Conservation (phyloP, 2,329 filamentous ascomycete species). For the Colletotrichum sp. region DNA sequence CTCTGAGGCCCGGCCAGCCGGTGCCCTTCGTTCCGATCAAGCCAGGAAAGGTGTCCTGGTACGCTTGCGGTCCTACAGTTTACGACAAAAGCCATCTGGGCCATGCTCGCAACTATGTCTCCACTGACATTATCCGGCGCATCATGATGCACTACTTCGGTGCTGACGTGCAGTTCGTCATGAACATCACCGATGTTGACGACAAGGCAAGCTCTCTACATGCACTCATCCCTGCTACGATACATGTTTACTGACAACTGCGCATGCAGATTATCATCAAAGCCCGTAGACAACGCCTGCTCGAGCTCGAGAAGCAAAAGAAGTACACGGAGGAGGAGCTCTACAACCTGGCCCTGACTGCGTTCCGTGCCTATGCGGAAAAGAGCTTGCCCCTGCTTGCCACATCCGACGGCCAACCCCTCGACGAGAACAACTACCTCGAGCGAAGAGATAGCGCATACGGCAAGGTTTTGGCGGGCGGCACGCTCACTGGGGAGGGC, state of each 20-base stretch:
- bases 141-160: conserved; percentile 84
- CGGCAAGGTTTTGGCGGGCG: conserved; percentile 58
- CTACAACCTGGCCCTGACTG: conserved; percentile 51
- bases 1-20: conserved; percentile 73
- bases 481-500: conserved; percentile 59
- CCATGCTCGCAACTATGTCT: conserved; percentile 90
- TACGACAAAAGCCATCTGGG: conserved; percentile 84
- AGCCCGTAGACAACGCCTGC: conserved; percentile 78
- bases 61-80: conserved; percentile 86
- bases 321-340: conserved; percentile 51
- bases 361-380: conserved; percentile 61
- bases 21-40: conserved; percentile 78
- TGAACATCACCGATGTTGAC: conserved; percentile 90
- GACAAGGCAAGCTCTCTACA: conserved; percentile 61
- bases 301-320: conserved; percentile 81
- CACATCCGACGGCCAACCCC: conserved; percentile 40
- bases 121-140: conserved; percentile 84
- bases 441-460: conserved; percentile 57
- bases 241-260: not conserved
- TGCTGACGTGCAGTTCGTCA: conserved; percentile 84
- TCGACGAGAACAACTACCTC: conserved; percentile 57
- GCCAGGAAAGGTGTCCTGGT: conserved; percentile 78
- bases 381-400: conserved; percentile 59
- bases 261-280: conserved; percentile 58
- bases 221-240: too few relatives aligned